phyloP scores from a whole-genome alignment of 2,329 filamentous ascomycete genomes.

The Hypoxylon sp. region DNA sequence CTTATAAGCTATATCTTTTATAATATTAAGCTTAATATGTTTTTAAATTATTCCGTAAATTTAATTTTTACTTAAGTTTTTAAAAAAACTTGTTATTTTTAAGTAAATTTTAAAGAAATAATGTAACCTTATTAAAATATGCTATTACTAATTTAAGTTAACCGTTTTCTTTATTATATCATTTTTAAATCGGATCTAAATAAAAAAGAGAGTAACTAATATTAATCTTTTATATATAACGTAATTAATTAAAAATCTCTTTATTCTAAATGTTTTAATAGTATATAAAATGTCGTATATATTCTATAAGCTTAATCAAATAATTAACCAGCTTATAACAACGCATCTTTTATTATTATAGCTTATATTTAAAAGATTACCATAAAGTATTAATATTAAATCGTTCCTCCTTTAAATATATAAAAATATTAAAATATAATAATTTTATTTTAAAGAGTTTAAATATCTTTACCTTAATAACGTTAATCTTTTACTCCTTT shows the following conservation, averaged over 20 bases:
- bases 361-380: not conserved
- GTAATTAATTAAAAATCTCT: not conserved
- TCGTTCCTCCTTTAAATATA: too few relatives aligned
- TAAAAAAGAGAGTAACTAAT: not conserved
- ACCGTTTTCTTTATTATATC: not conserved
- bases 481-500: too few relatives aligned
- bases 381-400: not conserved
- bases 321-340: not conserved
- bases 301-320: not conserved
- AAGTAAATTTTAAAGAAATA: too few relatives aligned
- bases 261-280: constrained; percentile 4
- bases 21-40: not conserved
- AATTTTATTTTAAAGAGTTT: too few relatives aligned
- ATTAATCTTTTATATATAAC: not conserved
- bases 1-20: not conserved
- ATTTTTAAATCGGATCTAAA: not conserved
- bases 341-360: not conserved
- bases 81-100: too few relatives aligned
- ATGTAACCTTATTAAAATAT: too few relatives aligned
- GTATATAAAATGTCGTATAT: constrained; percentile 1
- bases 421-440: too few relatives aligned
- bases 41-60: too few relatives aligned
- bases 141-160: not conserved
- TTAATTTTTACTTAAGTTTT: too few relatives aligned
- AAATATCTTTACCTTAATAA: too few relatives aligned